Evolutionary conservation across 176 grass and related monocot genomes (phyloP).

Genomic region (Carex parvula): DNA sequence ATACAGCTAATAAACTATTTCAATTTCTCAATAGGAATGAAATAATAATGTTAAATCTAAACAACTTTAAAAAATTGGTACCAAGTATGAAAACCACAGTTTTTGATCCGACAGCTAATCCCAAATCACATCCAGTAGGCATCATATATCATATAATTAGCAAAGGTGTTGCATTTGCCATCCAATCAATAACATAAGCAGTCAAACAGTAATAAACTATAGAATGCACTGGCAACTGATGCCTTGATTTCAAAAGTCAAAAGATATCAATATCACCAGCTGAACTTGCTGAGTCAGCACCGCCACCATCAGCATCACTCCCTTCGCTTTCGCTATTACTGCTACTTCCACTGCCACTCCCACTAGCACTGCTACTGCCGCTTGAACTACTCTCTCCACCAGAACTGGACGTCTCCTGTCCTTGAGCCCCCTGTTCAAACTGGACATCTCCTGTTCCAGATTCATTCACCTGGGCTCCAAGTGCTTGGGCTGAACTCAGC

Average conservation of each 20-base stretch:
- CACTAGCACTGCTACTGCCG: slow-evolving; percentile 15
- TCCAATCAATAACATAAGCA: not conserved
- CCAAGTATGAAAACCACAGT: not conserved
- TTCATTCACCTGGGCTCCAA: slow-evolving; percentile 18
- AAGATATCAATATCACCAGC: slow-evolving; percentile 23
- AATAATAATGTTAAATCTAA: slow-evolving; percentile 7
- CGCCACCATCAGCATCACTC: slow-evolving; percentile 21
- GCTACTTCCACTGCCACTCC: slow-evolving; percentile 18
- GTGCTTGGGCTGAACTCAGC: slow-evolving; percentile 65
- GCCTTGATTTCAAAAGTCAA: not conserved
- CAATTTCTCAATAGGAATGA: not conserved
- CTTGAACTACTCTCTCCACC: slow-evolving; percentile 18
- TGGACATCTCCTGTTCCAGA: slow-evolving; percentile 16
- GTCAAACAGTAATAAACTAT: slow-evolving; percentile 1
- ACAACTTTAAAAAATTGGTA: not conserved
- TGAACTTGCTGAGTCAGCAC: slow-evolving; percentile 22
- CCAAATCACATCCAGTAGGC: not conserved
- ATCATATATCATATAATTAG: not conserved
- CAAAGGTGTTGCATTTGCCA: not conserved
- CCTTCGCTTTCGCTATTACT: slow-evolving; percentile 15
- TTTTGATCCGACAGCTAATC: not conserved
- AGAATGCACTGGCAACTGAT: not conserved
- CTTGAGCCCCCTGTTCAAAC: slow-evolving; percentile 2
- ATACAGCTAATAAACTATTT: not conserved
- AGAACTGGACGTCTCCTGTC: slow-evolving; percentile 22